A percentile compares a stretch with the other conserved stretches of the same genome.
Conservation (phyloP, 345 rosid species). For the Citrus maxima region DNA sequence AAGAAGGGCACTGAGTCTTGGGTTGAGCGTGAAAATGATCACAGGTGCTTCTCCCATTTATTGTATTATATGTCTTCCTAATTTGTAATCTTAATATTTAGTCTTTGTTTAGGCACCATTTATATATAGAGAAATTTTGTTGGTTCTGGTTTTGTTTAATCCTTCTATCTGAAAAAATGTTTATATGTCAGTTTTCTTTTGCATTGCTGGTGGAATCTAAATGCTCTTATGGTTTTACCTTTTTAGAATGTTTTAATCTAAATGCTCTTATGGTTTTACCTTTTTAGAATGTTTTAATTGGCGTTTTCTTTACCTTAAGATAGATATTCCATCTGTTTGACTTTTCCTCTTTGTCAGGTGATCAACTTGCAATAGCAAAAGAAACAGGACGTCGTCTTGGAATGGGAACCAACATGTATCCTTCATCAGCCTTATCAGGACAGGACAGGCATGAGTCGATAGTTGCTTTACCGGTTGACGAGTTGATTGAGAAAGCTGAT, state of each 20-base stretch:
- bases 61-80: not conserved
- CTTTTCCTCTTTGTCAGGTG: constrained; percentile 26
- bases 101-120: not conserved
- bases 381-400: constrained; percentile 71
- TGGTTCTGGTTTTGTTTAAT: not conserved
- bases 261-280: not conserved
- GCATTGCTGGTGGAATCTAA: not conserved
- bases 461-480: constrained; percentile 55
- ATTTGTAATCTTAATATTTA: not conserved
- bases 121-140: not conserved
- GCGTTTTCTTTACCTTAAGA: not conserved
- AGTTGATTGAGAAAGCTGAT: constrained; percentile 58
- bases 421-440: constrained; percentile 58
- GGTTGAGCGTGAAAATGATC: constrained; percentile 67
- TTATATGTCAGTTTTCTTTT: not conserved
- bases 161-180: not conserved
- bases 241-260: not conserved
- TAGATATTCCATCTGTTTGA: not conserved
- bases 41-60: constrained; percentile 30
- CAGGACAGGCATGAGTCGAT: constrained; percentile 55
- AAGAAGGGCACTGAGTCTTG: constrained; percentile 54
- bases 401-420: constrained; percentile 73
- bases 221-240: not conserved
- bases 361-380: constrained; percentile 64
- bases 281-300: not conserved